phyloP scores from a whole-genome alignment of 2,329 filamentous ascomycete genomes.

The Daldinia sp. region DNA sequence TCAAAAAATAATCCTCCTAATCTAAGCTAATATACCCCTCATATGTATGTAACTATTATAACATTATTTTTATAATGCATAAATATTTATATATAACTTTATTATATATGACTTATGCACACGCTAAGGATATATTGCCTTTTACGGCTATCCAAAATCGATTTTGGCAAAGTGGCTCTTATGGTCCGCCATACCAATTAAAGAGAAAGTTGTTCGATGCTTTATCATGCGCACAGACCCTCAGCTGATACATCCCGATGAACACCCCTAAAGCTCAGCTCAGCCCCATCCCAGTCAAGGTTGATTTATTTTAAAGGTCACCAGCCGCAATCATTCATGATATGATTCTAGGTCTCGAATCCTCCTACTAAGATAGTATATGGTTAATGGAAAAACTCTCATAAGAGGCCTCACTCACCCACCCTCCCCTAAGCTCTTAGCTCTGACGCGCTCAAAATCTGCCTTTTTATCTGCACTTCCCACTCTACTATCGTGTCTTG shows the following conservation, averaged over 20 bases:
- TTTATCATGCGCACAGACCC: constrained; percentile 33
- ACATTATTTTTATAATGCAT: no score
- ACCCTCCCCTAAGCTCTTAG: background rate
- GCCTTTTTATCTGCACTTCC: background rate
- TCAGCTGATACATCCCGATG: constrained; percentile 32
- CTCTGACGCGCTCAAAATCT: background rate
- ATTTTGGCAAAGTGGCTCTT: no score
- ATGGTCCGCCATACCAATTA: no score
- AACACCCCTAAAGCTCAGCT: constrained; percentile 19
- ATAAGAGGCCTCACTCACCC: constrained; percentile 32
- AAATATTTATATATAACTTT: no score
- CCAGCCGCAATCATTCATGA: constrained; percentile 18
- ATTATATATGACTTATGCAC: no score
- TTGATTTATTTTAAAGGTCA: constrained; percentile 24
- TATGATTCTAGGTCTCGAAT: constrained; percentile 19
- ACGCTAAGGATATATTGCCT: no score
- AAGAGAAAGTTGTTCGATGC: no score
- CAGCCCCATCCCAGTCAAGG: constrained; percentile 23
- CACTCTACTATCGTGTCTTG: background rate
- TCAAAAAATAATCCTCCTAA: no score
- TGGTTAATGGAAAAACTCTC: constrained; percentile 1
- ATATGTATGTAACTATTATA: no score
- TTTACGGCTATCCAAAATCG: no score
- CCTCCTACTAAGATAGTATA: constrained; percentile 10
- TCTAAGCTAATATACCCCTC: no score